A percentile compares a stretch with the other conserved stretches of the same genome.
Evolutionary conservation across 805 yeast species (phyloP).

Genomic region (Wickerhamomyces bovis): DNA sequence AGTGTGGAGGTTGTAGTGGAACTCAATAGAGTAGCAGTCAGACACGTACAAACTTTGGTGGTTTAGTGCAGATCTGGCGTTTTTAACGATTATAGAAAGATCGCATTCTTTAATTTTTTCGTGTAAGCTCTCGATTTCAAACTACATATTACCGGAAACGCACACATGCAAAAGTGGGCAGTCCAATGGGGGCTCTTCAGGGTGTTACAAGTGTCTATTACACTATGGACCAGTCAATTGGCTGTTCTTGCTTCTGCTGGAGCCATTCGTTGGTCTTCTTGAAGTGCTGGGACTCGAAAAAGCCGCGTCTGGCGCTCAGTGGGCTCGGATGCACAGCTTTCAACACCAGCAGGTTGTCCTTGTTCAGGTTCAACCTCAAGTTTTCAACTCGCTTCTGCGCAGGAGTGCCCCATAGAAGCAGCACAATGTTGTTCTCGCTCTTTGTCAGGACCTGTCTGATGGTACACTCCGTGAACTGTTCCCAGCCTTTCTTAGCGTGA

Average conservation of each 20-base stretch:
- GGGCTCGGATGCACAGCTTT: constrained; percentile 94
- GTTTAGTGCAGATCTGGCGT: too few species aligned
- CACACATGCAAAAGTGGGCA: too few species aligned
- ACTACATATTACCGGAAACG: too few species aligned
- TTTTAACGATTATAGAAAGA: too few species aligned
- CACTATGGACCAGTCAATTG: constrained; percentile 64
- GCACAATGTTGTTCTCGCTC: constrained; percentile 11
- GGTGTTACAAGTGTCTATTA: constrained; percentile 1
- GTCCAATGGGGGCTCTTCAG: too few species aligned
- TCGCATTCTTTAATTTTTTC: background rate
- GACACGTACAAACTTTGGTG: too few species aligned
- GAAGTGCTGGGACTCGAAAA: constrained; percentile 74
- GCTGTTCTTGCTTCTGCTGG: constrained; percentile 28
- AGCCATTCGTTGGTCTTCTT: constrained; percentile 76
- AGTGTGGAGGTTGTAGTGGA: too few species aligned
- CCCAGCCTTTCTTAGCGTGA: constrained; percentile 92
- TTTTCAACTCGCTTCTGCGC: constrained; percentile 33
- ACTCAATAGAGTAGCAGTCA: too few species aligned
- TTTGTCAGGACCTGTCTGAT: constrained; percentile 53
- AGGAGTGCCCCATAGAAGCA: constrained; percentile 35
- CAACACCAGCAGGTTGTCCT: constrained; percentile 41
- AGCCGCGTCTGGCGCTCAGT: constrained; percentile 81
- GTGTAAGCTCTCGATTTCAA: background rate
- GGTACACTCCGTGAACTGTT: constrained; percentile 71
- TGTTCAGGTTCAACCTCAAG: constrained; percentile 25